A percentile compares a stretch with the other conserved stretches of the same genome.
Evolutionary conservation across 2,329 filamentous ascomycete genomes (phyloP).

Genomic region (Xylaria sp.): DNA sequence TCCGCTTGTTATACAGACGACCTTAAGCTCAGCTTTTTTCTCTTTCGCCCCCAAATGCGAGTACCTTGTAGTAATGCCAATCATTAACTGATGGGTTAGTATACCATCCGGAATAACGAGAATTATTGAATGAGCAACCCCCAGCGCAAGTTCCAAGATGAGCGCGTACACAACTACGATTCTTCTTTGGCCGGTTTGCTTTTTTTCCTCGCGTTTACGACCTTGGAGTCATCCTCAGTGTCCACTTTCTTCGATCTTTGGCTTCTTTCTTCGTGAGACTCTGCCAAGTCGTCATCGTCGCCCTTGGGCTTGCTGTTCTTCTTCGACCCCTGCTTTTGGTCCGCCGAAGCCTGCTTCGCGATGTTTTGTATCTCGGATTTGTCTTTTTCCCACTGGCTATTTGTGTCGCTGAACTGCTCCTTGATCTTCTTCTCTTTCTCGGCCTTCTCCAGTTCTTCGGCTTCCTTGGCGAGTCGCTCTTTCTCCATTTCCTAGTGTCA

Average conservation of each 20-base stretch:
- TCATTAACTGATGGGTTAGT: constrained; percentile 15
- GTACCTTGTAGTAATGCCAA: constrained; percentile 28
- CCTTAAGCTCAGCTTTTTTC: constrained; percentile 26
- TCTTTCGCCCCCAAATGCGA: constrained; percentile 31
- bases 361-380: constrained; percentile 80
- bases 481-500: constrained; percentile 83
- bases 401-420: constrained; percentile 80
- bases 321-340: constrained; percentile 28
- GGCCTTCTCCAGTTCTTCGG: constrained; percentile 78
- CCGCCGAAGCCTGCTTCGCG: constrained; percentile 60
- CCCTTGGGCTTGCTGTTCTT: constrained; percentile 27
- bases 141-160: constrained; percentile 7
- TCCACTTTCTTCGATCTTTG: constrained; percentile 34
- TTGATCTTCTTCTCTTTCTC: constrained; percentile 82
- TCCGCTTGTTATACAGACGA: constrained; percentile 45
- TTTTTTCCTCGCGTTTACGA: constrained; percentile 34
- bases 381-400: constrained; percentile 88
- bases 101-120: constrained; percentile 21
- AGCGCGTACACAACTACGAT: constrained; percentile 34
- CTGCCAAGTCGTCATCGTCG: constrained; percentile 33
- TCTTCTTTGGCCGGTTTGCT: constrained; percentile 41
- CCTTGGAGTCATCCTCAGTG: constrained; percentile 38
- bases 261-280: constrained; percentile 38
- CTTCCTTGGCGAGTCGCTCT: constrained; percentile 81
- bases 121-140: constrained; percentile 23